Conservation (phyloP, 192 early-diverging fungal species). For the Podila minutissima region DNA sequence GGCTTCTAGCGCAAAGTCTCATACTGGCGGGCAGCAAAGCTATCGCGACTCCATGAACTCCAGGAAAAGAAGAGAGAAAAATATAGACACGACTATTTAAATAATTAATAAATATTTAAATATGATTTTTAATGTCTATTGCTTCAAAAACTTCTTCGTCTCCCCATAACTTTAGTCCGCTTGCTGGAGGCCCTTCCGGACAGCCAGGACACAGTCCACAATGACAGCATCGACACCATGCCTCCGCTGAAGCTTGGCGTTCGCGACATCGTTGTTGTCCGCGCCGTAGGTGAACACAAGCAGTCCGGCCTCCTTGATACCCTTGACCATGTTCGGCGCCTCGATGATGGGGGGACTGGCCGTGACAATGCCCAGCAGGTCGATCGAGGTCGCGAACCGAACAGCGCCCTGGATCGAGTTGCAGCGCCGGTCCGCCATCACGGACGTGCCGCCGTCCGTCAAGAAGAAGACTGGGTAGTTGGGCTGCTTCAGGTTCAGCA, state of each 20-base stretch:
- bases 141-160: neutral
- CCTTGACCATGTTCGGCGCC: slow-evolving; percentile 73
- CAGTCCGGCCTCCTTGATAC: slow-evolving; percentile 77
- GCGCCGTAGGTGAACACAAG: slow-evolving; percentile 85
- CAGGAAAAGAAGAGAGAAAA: neutral
- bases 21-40: neutral
- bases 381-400: slow-evolving; percentile 75
- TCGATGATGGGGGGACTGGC: slow-evolving; percentile 77
- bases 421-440: slow-evolving; percentile 81
- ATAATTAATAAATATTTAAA: no score
- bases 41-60: neutral
- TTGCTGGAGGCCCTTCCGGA: slow-evolving; percentile 56
- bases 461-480: slow-evolving; percentile 93
- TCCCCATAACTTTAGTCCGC: neutral
- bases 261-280: slow-evolving; percentile 79
- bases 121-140: neutral
- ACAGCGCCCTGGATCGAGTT: slow-evolving; percentile 85
- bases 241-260: slow-evolving; percentile 76
- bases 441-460: slow-evolving; percentile 81
- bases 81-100: no score
- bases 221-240: slow-evolving; percentile 91
- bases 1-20: neutral
- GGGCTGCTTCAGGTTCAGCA: slow-evolving; percentile 88
- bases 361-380: slow-evolving; percentile 84
- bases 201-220: slow-evolving; percentile 72